Evolutionary conservation across 257 asterid species (phyloP), one percentile per base, ranked within the genome.

Genomic region (Solanum pennellii): DNA sequence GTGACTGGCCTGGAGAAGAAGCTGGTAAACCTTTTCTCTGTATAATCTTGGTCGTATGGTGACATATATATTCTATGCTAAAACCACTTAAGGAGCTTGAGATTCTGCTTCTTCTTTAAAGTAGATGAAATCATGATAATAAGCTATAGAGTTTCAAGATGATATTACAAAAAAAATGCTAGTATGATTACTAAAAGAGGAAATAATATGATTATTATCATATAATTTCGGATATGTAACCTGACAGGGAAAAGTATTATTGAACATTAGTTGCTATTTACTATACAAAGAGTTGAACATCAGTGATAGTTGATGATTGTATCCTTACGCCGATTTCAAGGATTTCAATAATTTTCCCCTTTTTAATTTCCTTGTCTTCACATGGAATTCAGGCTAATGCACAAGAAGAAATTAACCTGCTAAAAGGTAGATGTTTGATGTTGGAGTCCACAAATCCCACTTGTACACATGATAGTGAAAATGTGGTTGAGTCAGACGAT

Each of bases 301-400:
- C 18, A 74, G 49, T 11, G 29, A 74, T 39, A 21, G 20, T 21
- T 37, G 47, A 72, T 72, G 9, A 72, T 72, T 9, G 47, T 72
- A 35, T 72, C 15, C 25, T 49, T 72, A 18, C 5, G 2, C 44
- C 27, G 21, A 72, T 72, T 33, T 16, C 79, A 72, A 18, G 76
- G 41, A 69, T 29, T 72, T 72, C 44, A 72, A 35, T 33, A 73
- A 10, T 9, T 45, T 2, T 5, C 7, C 42, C 18, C 84, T 45
- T 44, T 8, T 9, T 79, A 27, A 45, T 45, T 79, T 10, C 66
- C 10, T 79, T 45, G 66, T 79, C 27, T 79, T 16, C 65, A 4
- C 60, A 42, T 80, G 88, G 82, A 75, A 83, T 93, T 88, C 83
- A 95, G 99, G 92, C 90, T 80, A 90, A 87, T 77, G 96, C 97